Conservation (phyloP, 495 filamentous ascomycete genomes). For the Aspergillus sparsus region DNA sequence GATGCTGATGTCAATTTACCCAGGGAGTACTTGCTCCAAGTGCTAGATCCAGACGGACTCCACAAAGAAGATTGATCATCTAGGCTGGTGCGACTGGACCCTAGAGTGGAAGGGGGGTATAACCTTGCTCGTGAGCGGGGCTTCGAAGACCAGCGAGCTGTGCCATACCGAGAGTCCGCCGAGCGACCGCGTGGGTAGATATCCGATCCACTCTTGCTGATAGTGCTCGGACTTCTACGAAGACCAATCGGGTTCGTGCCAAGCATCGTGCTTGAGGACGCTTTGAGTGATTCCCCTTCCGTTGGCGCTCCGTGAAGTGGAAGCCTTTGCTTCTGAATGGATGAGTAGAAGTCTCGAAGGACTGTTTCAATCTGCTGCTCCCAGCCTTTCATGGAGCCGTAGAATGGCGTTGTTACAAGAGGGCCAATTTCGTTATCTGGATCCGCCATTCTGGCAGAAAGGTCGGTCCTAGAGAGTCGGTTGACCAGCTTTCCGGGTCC, state of each 20-base stretch:
- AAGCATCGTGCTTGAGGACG: conserved; percentile 50
- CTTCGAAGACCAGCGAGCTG: conserved; percentile 77
- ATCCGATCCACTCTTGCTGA: conserved; percentile 86
- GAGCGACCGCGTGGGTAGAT: conserved; percentile 71
- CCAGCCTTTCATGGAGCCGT: conserved; percentile 78
- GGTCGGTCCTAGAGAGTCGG: conserved; percentile 29
- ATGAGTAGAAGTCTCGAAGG: conserved; percentile 87
- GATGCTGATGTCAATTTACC: conserved; percentile 89
- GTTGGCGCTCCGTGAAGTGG: conserved; percentile 72
- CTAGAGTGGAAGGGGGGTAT: conserved; percentile 75
- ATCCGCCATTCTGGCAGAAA: conserved; percentile 37
- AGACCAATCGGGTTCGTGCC: conserved; percentile 56
- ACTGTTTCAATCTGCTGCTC: conserved; percentile 86
- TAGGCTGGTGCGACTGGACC: conserved; percentile 90
- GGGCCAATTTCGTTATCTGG: conserved; percentile 46
- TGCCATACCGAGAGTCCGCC: conserved; percentile 63
- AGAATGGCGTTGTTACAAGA: conserved; percentile 78
- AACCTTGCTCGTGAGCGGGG: conserved; percentile 80
- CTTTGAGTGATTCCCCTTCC: conserved; percentile 41
- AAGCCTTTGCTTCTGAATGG: conserved; percentile 80
- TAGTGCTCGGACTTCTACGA: conserved; percentile 81
- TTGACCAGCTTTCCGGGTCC: conserved; percentile 28
- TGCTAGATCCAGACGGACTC: conserved; percentile 85
- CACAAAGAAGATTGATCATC: conserved; percentile 89
- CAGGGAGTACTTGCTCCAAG: conserved; percentile 92